Percentiles rank a stretch among this genome's conserved stretches.
phyloP scores from a whole-genome alignment of 805 yeast species.

The Monosporozyma aerobia region DNA sequence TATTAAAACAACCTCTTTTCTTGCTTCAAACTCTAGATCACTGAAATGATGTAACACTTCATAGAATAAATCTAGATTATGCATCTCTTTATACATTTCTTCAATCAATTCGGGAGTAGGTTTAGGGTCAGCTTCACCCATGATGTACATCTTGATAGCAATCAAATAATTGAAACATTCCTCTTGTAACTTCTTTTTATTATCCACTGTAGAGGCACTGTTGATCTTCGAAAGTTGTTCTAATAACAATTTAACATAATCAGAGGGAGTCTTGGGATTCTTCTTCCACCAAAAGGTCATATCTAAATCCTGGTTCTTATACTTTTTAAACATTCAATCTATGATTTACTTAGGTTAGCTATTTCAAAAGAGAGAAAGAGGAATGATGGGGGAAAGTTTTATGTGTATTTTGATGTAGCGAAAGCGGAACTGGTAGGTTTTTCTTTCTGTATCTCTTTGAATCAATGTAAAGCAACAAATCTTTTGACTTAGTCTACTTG shows the following conservation, averaged over 20 bases:
- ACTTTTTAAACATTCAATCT: slow-evolving; percentile 21
- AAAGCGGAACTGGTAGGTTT: neutral
- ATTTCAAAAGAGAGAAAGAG: neutral
- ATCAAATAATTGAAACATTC: slow-evolving; percentile 58
- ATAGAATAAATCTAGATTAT: slow-evolving; percentile 58
- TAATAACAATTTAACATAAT: slow-evolving; percentile 62
- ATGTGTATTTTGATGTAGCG: neutral
- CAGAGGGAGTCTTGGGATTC: slow-evolving; percentile 83
- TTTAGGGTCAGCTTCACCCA: slow-evolving; percentile 47
- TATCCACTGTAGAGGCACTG: slow-evolving; percentile 24
- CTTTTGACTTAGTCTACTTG: too few relatives aligned
- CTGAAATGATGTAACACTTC: slow-evolving; percentile 49
- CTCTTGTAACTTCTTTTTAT: slow-evolving; percentile 48
- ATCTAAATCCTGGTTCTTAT: slow-evolving; percentile 24
- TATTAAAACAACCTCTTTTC: slow-evolving; percentile 69
- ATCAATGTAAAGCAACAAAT: neutral
- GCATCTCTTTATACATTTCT: slow-evolving; percentile 70
- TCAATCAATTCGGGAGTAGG: slow-evolving; percentile 66
- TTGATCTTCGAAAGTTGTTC: slow-evolving; percentile 66
- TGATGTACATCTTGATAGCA: slow-evolving; percentile 55
- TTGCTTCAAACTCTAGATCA: slow-evolving; percentile 78
- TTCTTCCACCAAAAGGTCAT: slow-evolving; percentile 91
- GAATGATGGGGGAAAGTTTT: neutral
- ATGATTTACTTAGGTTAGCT: neutral
- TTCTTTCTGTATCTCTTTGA: neutral